phyloP scores from a whole-genome alignment of 305 asterid genomes.

The Fraxinus dipetala region DNA sequence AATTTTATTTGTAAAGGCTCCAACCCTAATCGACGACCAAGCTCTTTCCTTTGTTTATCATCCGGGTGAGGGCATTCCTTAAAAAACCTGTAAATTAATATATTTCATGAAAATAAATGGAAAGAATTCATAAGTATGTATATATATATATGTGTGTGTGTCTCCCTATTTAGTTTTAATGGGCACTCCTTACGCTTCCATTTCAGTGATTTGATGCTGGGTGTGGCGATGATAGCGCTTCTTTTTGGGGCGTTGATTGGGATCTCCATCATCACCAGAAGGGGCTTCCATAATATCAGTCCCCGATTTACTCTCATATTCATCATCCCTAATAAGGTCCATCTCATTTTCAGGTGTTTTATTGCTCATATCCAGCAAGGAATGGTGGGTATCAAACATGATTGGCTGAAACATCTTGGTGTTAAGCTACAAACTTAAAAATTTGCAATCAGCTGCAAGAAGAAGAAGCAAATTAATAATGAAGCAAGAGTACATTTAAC shows the following conservation, averaged over 20 bases:
- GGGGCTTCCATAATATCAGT: constrained; percentile 77
- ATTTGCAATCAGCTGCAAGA: constrained; percentile 15
- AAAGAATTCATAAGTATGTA: not conserved
- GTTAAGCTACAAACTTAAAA: not conserved
- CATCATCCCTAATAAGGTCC: constrained; percentile 71
- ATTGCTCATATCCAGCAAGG: constrained; percentile 63
- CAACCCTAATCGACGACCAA: constrained; percentile 61
- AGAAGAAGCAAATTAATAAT: not conserved
- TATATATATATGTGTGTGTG: not conserved
- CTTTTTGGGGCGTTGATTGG: constrained; percentile 85
- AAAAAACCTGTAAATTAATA: constrained; percentile 48
- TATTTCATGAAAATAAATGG: not conserved
- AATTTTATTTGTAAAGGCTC: constrained; percentile 88
- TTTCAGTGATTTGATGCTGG: constrained; percentile 82
- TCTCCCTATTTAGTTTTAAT: not conserved
- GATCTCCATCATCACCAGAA: constrained; percentile 83
- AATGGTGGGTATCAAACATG: constrained; percentile 77
- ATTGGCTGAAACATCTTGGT: constrained; percentile 81
- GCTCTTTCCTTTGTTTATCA: constrained; percentile 91
- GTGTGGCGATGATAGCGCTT: constrained; percentile 95
- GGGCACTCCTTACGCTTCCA: constrained; percentile 66
- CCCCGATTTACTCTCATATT: constrained; percentile 73
- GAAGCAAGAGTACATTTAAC: not conserved
- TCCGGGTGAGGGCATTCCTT: constrained; percentile 92
- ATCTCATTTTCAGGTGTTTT: constrained; percentile 67